These are phyloP conservation scores for Penicillium sp. DNA, from an alignment of 2,329 filamentous ascomycete species.

Conservation along the genomic window DNA sequence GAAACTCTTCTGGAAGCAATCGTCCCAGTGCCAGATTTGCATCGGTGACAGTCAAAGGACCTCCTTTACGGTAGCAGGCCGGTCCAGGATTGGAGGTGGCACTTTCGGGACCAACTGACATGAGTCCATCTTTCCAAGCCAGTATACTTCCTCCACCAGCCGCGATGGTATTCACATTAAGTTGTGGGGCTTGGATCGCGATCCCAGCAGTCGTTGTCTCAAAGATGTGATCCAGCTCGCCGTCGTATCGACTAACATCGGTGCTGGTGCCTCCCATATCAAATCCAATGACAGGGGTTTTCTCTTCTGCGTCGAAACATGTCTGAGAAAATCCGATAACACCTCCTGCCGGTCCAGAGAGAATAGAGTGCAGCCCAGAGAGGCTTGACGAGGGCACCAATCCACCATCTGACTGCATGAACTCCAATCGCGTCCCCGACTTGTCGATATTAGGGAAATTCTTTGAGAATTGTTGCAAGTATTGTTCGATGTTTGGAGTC, in stretches of 20 bases:
- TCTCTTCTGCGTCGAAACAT: constrained; percentile 75
- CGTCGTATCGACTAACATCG: constrained; percentile 80
- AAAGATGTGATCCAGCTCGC: constrained; percentile 86
- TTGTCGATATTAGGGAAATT: neutral
- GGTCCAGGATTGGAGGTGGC: constrained; percentile 74
- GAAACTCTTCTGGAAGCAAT: constrained; percentile 85
- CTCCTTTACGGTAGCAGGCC: constrained; percentile 59
- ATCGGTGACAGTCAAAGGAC: constrained; percentile 84
- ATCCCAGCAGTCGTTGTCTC: constrained; percentile 89
- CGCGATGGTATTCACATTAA: constrained; percentile 92
- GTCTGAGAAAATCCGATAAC: constrained; percentile 90
- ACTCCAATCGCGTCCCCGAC: constrained; percentile 12
- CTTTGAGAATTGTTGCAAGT: constrained; percentile 49
- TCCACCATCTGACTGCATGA: constrained; percentile 82
- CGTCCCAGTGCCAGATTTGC: constrained; percentile 85
- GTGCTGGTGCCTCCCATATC: constrained; percentile 95
- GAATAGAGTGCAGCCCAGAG: constrained; percentile 78
- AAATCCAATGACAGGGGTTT: constrained; percentile 83
- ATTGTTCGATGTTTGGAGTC: constrained; percentile 72
- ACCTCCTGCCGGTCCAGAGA: constrained; percentile 87
- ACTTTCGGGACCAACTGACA: constrained; percentile 84
- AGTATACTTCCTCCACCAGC: constrained; percentile 69
- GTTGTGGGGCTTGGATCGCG: constrained; percentile 84
- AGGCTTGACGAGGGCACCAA: constrained; percentile 60
- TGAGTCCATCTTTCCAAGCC: constrained; percentile 82